Base-by-base conservation (phyloP, 164 flowering plant genomes). In the Brasenia schreberi region DNA sequence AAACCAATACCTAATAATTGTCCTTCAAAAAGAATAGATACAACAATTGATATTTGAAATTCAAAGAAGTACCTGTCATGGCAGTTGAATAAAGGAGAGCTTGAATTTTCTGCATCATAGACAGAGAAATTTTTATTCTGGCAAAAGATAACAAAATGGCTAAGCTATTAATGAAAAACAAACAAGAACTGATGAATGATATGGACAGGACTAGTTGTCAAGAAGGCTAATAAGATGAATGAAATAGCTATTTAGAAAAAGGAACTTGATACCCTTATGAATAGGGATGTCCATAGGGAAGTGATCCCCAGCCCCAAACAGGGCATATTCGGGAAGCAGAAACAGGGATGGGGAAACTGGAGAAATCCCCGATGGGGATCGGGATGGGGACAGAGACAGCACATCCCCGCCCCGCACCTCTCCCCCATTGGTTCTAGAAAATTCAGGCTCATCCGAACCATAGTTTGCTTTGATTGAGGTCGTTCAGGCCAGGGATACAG, bases 41-140 rank as follows among this genome's bases (percentile, higher is more conserved):
- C 3, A 11, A 64, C 56, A 65, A 43, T 16, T 64, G 33, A 27
- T 53, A 18, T 19, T 39, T 16, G 5, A 17, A 11, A 18, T 19
- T 39, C 18, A 61, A 17, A 18, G 42, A 19, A 19, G 65, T 58
- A 89, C 97, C 96, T 78, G 81, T 74, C 81, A 82, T 72, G 62
- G 77, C 81, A 70, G 83, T 72, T 53, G 87, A 81, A 74, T 77
- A 78, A 23, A 86, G 73, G 72, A 78, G 52, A 58, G 78, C 82
- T 75, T 72, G 70, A 70, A 84, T 74, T 83, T 81, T 89, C 94
- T 89, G 87, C 80, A 77, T 5, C 76, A 72, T 44, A 68, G 6
- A 71, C 43, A 3, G 44, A 60, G 6, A 16, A 59, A 65, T 44
- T 39, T 58, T 43, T 1, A 16, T 65, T 18, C 58, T 4, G 19